These are phyloP conservation scores for Penicillium sp. DNA, from an alignment of 2,329 filamentous ascomycete genomes.

Conservation along the genomic window DNA sequence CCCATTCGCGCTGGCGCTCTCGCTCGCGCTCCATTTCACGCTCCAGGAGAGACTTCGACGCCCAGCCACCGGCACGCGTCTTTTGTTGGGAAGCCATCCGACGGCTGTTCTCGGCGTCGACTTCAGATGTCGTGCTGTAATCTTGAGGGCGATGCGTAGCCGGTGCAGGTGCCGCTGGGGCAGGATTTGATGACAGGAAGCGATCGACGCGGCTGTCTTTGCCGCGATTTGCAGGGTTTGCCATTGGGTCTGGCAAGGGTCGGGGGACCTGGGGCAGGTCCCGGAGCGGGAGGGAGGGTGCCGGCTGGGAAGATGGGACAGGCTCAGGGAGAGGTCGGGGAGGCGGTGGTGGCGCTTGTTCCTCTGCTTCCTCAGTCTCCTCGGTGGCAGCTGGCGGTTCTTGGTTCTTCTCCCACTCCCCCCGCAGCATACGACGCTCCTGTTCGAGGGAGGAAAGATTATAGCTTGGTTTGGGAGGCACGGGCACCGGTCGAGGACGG, in stretches of 20 bases:
- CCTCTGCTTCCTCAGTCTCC: conserved; percentile 8
- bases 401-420: conserved; percentile 49
- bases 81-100: conserved; percentile 51
- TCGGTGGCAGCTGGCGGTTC: conserved; percentile 18
- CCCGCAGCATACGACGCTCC: conserved; percentile 55
- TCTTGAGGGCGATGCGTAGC: conserved; percentile 41
- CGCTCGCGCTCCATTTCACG: conserved; percentile 63
- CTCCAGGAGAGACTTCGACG: conserved; percentile 58
- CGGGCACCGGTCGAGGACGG: conserved; percentile 30
- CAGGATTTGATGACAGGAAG: conserved; percentile 51
- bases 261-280: conserved; percentile 30
- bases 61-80: conserved; percentile 56
- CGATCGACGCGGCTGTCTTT: conserved; percentile 48
- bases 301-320: conserved; percentile 13
- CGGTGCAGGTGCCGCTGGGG: conserved; percentile 41
- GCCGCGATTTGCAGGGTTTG: conserved; percentile 28
- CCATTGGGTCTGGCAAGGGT: conserved; percentile 45
- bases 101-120: conserved; percentile 51
- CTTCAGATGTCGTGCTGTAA: conserved; percentile 50
- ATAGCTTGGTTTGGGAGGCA: conserved; percentile 42
- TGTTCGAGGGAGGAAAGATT: conserved; percentile 56
- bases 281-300: conserved; percentile 9
- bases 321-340: conserved; percentile 30
- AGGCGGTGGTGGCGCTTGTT: conserved; percentile 23
- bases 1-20: conserved; percentile 60